Evolutionary conservation across 768 basidiomycete species (phyloP).

Genomic region (Lactarius deliciosus): DNA sequence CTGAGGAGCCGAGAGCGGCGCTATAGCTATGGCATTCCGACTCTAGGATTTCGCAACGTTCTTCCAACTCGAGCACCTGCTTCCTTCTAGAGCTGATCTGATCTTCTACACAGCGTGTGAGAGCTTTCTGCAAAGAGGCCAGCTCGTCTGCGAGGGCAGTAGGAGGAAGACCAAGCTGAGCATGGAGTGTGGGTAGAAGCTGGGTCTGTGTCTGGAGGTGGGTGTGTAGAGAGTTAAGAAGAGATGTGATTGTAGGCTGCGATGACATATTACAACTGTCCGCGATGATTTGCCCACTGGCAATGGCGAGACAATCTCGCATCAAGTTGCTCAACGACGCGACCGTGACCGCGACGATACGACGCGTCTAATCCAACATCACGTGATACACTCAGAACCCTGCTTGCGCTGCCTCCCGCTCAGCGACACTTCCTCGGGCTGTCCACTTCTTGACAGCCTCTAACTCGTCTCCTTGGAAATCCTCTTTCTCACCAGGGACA

Average conservation of each 20-base stretch:
- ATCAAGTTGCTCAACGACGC: neutral
- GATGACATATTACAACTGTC: constrained; percentile 15
- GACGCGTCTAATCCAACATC: constrained; percentile 24
- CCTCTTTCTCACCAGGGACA: constrained; percentile 16
- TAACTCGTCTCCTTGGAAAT: constrained; percentile 33
- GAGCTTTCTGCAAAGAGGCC: constrained; percentile 64
- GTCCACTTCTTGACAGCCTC: constrained; percentile 55
- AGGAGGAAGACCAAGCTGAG: constrained; percentile 78
- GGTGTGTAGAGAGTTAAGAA: constrained; percentile 74
- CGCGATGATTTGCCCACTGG: neutral
- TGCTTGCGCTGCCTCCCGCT: constrained; percentile 57
- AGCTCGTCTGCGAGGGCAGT: constrained; percentile 83
- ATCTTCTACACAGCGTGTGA: constrained; percentile 71
- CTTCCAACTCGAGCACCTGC: constrained; percentile 76
- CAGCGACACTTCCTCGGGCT: constrained; percentile 68
- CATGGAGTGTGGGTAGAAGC: constrained; percentile 76
- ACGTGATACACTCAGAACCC: constrained; percentile 43
- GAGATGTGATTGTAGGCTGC: constrained; percentile 48
- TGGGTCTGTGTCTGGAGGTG: constrained; percentile 81
- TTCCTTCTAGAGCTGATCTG: constrained; percentile 67
- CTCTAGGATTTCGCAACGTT: constrained; percentile 61
- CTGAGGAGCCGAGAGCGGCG: constrained; percentile 67
- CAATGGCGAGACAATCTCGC: neutral
- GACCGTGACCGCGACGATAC: neutral
- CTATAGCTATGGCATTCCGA: constrained; percentile 64